phyloP scores from a whole-genome alignment of 2,329 filamentous ascomycete genomes.

The Neophaeococcomyces aloes region DNA sequence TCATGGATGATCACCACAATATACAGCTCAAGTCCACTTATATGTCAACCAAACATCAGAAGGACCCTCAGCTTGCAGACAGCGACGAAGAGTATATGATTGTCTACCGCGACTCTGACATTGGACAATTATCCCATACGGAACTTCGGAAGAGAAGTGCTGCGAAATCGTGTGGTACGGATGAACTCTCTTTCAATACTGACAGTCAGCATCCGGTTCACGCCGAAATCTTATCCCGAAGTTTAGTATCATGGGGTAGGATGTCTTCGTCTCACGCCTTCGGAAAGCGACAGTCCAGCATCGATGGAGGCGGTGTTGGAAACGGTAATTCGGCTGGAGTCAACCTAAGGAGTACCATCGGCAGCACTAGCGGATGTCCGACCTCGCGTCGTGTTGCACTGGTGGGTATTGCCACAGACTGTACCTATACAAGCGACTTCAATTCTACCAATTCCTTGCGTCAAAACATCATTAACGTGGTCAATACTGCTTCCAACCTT shows the following conservation, averaged over 20 bases:
- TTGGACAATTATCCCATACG: slow-evolving; percentile 41
- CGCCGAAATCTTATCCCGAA: slow-evolving; percentile 33
- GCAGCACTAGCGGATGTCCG: slow-evolving; percentile 73
- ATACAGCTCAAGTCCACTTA: slow-evolving; percentile 69
- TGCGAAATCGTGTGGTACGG: slow-evolving; percentile 55
- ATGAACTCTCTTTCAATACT: slow-evolving; percentile 70
- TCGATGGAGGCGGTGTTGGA: slow-evolving; percentile 53
- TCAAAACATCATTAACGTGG: slow-evolving; percentile 66
- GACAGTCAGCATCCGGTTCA: slow-evolving; percentile 59
- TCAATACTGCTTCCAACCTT: slow-evolving; percentile 76
- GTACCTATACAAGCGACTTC: slow-evolving; percentile 69
- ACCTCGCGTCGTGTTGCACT: slow-evolving; percentile 83
- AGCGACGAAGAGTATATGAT: slow-evolving; percentile 68
- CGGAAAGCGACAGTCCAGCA: slow-evolving; percentile 49
- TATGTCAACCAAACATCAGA: slow-evolving; percentile 55
- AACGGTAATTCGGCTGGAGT: slow-evolving; percentile 68
- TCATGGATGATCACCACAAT: slow-evolving; percentile 76
- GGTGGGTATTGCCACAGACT: slow-evolving; percentile 86
- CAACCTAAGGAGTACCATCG: slow-evolving; percentile 69
- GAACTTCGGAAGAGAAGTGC: slow-evolving; percentile 54
- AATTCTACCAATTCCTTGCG: slow-evolving; percentile 53
- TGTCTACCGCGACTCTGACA: slow-evolving; percentile 83
- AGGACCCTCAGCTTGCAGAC: slow-evolving; percentile 56
- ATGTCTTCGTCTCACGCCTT: slow-evolving; percentile 57
- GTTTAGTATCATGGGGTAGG: slow-evolving; percentile 47